Evolutionary conservation across 129 eudicot genomes (phyloP).

Genomic region (Chrysanthemum seticuspe): DNA sequence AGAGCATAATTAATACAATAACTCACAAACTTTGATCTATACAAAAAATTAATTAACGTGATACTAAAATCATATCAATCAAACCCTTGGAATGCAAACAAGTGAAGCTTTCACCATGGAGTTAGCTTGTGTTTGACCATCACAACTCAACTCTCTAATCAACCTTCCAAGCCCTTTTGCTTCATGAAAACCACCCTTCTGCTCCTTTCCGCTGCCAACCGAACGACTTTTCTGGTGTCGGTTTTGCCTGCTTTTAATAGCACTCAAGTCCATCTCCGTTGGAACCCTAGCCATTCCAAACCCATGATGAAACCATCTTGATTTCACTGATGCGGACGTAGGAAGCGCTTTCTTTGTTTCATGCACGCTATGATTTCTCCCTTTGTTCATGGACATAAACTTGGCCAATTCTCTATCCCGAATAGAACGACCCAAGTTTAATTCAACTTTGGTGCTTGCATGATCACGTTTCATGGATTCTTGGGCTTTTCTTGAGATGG

Average conservation of each 20-base stretch:
- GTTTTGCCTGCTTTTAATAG: constrained; percentile 33
- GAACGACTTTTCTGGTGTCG: constrained; percentile 11
- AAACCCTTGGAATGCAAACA: constrained; percentile 34
- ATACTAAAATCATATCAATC: neutral
- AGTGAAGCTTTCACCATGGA: constrained; percentile 37
- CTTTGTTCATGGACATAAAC: constrained; percentile 24
- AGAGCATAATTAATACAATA: no score
- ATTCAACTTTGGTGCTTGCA: constrained; percentile 12
- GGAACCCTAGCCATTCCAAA: constrained; percentile 32
- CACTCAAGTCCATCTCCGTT: constrained; percentile 29
- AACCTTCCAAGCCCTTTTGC: constrained; percentile 26
- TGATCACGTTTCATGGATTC: constrained; percentile 25
- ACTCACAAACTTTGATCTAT: no score
- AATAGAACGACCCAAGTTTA: neutral
- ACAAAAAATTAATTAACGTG: no score
- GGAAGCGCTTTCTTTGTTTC: constrained; percentile 14
- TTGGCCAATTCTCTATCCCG: constrained; percentile 9
- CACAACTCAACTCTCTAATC: constrained; percentile 34
- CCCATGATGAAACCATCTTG: constrained; percentile 38
- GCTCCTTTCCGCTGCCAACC: constrained; percentile 12
- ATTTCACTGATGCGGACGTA: constrained; percentile 11
- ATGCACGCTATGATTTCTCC: constrained; percentile 18
- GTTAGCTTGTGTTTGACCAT: constrained; percentile 22
- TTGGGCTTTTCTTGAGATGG: constrained; percentile 24
- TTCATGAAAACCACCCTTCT: constrained; percentile 13